Evolutionary conservation across 1,284 basidiomycete genomes (phyloP), one percentile per base, ranked within the genome.

Genomic region (Flammula alnicola): DNA sequence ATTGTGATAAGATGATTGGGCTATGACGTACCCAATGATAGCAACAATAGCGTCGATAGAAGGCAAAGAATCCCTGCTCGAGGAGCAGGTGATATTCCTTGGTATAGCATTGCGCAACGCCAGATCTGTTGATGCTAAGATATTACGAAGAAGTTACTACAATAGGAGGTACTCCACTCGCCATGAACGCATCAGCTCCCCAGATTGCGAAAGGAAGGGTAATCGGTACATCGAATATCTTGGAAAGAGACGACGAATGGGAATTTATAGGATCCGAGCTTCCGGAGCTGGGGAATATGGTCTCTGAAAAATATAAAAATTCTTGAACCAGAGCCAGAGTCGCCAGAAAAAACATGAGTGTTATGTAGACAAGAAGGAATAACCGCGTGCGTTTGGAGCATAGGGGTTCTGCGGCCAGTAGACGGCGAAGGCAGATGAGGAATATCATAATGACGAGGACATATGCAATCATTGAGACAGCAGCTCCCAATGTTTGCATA

Each of bases 101-200:
- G 30, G 11, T 47, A 47, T 4, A 47, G 14, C 23, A 47, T n/a
- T 16, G 14, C 25, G 14, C 44, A 47, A 1, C 44, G 22, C 44
- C 44, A 47, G 16, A 47, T 11, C 44, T 47, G 33, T 29, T 8
- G n/a, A 41, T 8, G 25, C 8, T 16, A 26, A 17, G 20, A 30
- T 3, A 36, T n/a, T 30, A 14, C 12, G 12, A 29, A 17, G 4
- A 10, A 8, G 8, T 16, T 38, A n/a, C 10, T 7, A n/a, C 14
- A 27, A 17, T 27, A 20, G 25, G 9, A 20, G 20, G 16, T 12
- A 22, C 29, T 14, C 6, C 11, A 16, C 44, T 19, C 33, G 39
- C 44, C 20, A 47, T 11, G n/a, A 47, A 47, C 3, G 36, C 20
- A 39, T 47, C 44, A 9, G 44, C 37, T 5, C 44, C 44, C 44